Evolutionary conservation across 495 filamentous ascomycete species (phyloP), one percentile per base, ranked within the genome.

Genomic region (Xylaria bambusicola): DNA sequence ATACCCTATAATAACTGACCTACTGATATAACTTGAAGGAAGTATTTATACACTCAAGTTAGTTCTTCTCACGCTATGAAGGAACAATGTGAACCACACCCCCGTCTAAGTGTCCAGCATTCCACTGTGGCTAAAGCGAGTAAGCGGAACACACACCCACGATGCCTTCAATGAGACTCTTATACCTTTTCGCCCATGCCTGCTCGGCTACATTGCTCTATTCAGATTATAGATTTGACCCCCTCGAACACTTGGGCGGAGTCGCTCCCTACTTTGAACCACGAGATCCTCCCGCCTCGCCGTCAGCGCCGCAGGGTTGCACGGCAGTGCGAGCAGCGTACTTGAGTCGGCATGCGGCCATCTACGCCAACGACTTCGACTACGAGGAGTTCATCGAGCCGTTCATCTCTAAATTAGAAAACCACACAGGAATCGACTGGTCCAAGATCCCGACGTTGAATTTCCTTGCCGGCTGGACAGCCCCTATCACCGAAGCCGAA

Each of bases 191-290:
- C 21, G 23, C 58, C 1, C 67, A 62, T n/a, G 21, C 42, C 10
- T 62, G 65, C n/a, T 60, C 46, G 9, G 67, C 67, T 20, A 50
- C 70, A 13, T 56, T 61, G 15, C 64, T 73, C 27, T 70, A 72
- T 52, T 67, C 71, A 6, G 58, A 66, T 7, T 79, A 79, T 44
- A 62, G 47, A 17, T 80, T 81, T 57, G 69, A 80, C 42, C 79
- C 79, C 8, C 69, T 81, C 3, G 63, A 77, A 51, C 77, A 81
- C 63, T 74, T 82, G 8, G 74, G 75, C 41, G 77, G 77, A 41
- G 72, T 80, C 13, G 67, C 77, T 3, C 77, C 79, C 1, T 79
- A 79, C 56, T 82, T 80, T 53, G 77, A 82, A 62, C 71, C 76
- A 13, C 67, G 69, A 48, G 77, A 79, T 50, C 77, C 77, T 31